Evolutionary conservation across 2,329 filamentous ascomycete species (phyloP), one percentile per base, ranked within the genome.

Genomic region (Cadophora malorum): DNA sequence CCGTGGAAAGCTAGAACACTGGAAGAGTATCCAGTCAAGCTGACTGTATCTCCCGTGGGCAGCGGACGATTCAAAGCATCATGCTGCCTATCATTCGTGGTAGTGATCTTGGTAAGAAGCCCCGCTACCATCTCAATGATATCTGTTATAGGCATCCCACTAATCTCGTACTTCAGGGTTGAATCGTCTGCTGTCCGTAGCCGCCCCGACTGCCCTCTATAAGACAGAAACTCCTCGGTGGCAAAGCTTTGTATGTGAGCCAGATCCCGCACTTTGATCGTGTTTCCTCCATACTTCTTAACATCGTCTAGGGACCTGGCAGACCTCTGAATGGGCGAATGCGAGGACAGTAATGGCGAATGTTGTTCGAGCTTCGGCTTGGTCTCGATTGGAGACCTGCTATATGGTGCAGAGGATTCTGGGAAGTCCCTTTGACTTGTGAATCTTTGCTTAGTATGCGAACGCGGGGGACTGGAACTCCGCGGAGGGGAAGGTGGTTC

Each of bases 51-150:
- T 9, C 70, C 88, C 9, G 87, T 83, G 4, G 88, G 86, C 69
- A 91, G 87, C 69, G 89, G 86, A 66, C 93, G 88, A 80, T 97
- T 93, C 72, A 97, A 81, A 71, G 94, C 92, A 78, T 97, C 93
- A 79, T 98, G 95, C 78, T 98, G 94, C 63, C 91, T 83, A 78
- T 99, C 96, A 78, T 99, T 99, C 67, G 95, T 97, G 3, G 93
- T 93, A 6, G 96, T 98, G 75, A 99, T 99, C 80, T 98, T 98
- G 66, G 95, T 97, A 70, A 99, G 84, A 28, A 99, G 86, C 7
- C 94, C 96, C 4, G 96, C 96, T 4, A 99, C 96, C 96, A 99
- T 98, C 80, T 98, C 95, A 78, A 99, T 99, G 74, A 99, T 93
- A 77, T 99, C 95, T 72, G 91, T 89, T 65, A 98, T 96, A 63